Percentiles rank a stretch among this genome's conserved stretches.
Evolutionary conservation across 352 stramenopile species (phyloP).

Genomic region (Lagenidium giganteum): DNA sequence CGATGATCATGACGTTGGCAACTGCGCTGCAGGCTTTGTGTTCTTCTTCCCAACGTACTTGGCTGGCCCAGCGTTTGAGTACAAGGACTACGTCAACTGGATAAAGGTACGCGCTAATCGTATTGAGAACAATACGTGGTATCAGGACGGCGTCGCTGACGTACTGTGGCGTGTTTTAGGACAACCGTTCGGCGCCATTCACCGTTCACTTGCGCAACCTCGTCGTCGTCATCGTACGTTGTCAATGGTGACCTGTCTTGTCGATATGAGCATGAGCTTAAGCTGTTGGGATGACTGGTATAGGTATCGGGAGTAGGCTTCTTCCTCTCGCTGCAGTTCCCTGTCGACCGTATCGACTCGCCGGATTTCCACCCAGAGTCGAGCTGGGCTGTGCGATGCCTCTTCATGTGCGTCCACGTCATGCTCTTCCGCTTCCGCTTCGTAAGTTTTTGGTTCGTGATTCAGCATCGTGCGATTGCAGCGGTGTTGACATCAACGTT

Average conservation of each 20-base stretch:
- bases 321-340: constrained; percentile 65
- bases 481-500: constrained; percentile 1
- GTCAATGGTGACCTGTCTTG: background rate
- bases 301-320: constrained; percentile 68
- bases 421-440: constrained; percentile 84
- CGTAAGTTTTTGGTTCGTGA: constrained; percentile 26
- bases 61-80: constrained; percentile 77
- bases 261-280: background rate
- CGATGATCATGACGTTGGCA: background rate
- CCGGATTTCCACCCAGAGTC: constrained; percentile 63
- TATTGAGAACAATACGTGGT: too few relatives aligned
- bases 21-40: constrained; percentile 47
- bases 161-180: constrained; percentile 20
- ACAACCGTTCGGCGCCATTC: constrained; percentile 56
- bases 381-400: constrained; percentile 51
- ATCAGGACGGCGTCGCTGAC: too few relatives aligned
- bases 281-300: background rate
- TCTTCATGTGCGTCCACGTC: constrained; percentile 68
- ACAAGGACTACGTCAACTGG: constrained; percentile 81
- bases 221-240: constrained; percentile 61
- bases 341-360: constrained; percentile 77
- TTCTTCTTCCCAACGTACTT: constrained; percentile 89
- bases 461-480: background rate
- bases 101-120: constrained; percentile 43
- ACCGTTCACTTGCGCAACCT: constrained; percentile 68